Base-by-base conservation (phyloP, 2,329 filamentous ascomycete genomes). In the Pezicula carpinea region DNA sequence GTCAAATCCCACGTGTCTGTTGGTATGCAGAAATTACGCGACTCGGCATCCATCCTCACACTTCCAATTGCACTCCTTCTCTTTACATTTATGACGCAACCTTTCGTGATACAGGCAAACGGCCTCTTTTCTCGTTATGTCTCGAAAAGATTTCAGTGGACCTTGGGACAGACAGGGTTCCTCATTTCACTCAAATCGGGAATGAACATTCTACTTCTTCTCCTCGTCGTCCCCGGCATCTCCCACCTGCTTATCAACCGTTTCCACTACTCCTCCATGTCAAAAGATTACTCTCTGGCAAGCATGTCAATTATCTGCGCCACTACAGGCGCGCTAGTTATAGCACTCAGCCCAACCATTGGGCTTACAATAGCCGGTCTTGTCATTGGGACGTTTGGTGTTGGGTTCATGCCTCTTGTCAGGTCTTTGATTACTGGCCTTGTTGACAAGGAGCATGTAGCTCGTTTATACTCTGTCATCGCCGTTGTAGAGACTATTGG, bases 41-140 rank as follows among this genome's bases (percentile, higher is more conserved):
- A 48, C 22, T 53, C 61, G 3, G 46, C 58, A 13, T 35, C 48
- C 17, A 46, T 64, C 6, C 46, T 65, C 11, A 59, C 59, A 4
- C 39, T 54, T 0, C 55, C 60, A 2, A 53, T 64, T 2, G 31
- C 62, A 2, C 36, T 69, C 11, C 51, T 68, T 6, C 32, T 69
- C 10, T 15, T 58, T 2, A 53, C 53, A 5, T 62, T 61, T 36
- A 40, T 58, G 17, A 42, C 51, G 18, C 43, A 46, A 3, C 44
- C 54, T 5, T 53, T 61, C 22, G 33, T 19, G 13, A 5, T 33
- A 1, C 47, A 57, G 36, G 47, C 53, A 3, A 47, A 55, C 13
- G 46, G 51, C 2, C 41, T 63, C 14, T 53, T 47, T 6, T 43
- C 58, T 13, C 55, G 57, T n/a, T 63, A 64, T 35, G 52, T 64